Evolutionary conservation across 305 asterid species (phyloP).

Genomic region (Plantago rigida): DNA sequence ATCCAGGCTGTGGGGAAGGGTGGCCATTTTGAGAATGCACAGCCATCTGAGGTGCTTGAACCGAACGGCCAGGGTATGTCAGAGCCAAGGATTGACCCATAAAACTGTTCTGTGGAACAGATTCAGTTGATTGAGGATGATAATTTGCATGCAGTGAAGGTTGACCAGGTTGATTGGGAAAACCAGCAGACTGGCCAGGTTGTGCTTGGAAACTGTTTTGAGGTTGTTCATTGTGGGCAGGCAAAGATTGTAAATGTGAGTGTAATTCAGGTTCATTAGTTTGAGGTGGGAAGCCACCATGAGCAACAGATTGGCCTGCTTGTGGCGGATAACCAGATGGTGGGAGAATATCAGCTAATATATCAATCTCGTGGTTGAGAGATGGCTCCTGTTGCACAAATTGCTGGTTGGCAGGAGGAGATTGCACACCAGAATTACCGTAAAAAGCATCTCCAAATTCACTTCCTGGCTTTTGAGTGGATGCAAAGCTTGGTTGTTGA

Average conservation of each 20-base stretch:
- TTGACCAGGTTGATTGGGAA: conserved; percentile 40
- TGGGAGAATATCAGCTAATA: conserved; percentile 90
- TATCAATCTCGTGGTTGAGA: conserved; percentile 47
- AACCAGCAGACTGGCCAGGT: conserved; percentile 36
- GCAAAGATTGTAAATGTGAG: no score
- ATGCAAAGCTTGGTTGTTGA: conserved; percentile 35
- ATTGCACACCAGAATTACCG: conserved; percentile 34
- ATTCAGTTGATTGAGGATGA: conserved; percentile 35
- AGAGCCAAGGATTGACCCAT: conserved; percentile 32
- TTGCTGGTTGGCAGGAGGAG: conserved; percentile 36
- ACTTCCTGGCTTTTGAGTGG: conserved; percentile 35
- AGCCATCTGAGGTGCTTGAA: conserved; percentile 46
- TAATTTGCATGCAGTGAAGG: conserved; percentile 35
- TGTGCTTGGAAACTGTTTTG: conserved; percentile 43
- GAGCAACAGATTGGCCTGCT: conserved; percentile 34
- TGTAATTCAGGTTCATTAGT: conserved; percentile 30
- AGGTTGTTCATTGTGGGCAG: background rate
- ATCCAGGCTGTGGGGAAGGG: conserved; percentile 28
- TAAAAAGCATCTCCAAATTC: conserved; percentile 36
- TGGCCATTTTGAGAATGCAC: conserved; percentile 46
- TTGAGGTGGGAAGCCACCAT: conserved; percentile 40
- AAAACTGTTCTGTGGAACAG: conserved; percentile 32
- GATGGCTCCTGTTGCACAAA: conserved; percentile 42
- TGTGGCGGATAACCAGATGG: conserved; percentile 46
- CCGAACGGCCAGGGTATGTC: conserved; percentile 44